Percentiles rank a stretch among this genome's conserved stretches.
These are phyloP conservation scores for Eragrostis tef DNA, from an alignment of 202 grass and related monocot genomes.

Conservation along the genomic window DNA sequence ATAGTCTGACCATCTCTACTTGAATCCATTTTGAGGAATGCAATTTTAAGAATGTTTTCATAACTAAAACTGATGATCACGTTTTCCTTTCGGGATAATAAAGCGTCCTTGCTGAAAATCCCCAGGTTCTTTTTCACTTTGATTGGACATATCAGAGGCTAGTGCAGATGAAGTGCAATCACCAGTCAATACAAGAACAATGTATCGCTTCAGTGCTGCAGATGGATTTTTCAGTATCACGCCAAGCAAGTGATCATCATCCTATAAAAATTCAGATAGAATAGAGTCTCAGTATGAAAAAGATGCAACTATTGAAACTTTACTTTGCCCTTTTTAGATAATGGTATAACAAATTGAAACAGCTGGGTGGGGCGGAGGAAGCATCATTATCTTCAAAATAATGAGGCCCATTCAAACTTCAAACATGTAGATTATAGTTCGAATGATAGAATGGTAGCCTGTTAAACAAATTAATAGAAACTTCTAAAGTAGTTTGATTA, in stretches of 20 bases:
- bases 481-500: conserved; percentile 27
- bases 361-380: neutral
- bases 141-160: conserved; percentile 39
- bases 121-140: conserved; percentile 58
- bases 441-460: conserved; percentile 11
- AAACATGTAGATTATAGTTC: conserved; percentile 9
- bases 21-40: conserved; percentile 6
- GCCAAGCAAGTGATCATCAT: conserved; percentile 90
- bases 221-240: conserved; percentile 80
- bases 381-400: conserved; percentile 11
- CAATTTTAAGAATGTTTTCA: conserved; percentile 7
- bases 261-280: conserved; percentile 54
- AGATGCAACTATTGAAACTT: conserved; percentile 23
- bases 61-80: conserved; percentile 19
- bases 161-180: conserved; percentile 66
- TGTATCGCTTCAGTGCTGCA: conserved; percentile 59
- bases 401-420: neutral
- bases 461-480: neutral
- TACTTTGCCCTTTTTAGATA: conserved; percentile 27
- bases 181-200: conserved; percentile 74
- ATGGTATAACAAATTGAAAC: neutral
- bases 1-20: neutral
- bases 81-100: conserved; percentile 90
- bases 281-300: conserved; percentile 30
- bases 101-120: conserved; percentile 77